Evolutionary conservation across 2,329 filamentous ascomycete genomes (phyloP), one percentile per base, ranked within the genome.

Genomic region (Fusarium sp.): DNA sequence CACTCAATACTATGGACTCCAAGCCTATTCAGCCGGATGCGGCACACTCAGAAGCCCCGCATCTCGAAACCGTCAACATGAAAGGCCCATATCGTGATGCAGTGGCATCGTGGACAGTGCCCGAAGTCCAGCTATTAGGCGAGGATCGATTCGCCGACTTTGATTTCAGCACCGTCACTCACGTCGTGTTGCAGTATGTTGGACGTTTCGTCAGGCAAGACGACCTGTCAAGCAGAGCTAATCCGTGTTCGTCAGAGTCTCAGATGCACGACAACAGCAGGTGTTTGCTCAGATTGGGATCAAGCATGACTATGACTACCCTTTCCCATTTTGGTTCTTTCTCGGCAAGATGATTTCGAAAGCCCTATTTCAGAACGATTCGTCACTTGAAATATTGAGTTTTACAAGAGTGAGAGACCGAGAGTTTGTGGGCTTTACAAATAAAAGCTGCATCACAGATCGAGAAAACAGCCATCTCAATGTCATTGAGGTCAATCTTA

Each of bases 361-460:
- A 15, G 44, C 31, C 4, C 10, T 47, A 5, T 47, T 47, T 38
- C 8, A 38, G 13, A n/a, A 19, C 9, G 32, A 36, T 5, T 47
- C 32, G 2, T 38, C 6, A 6, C 22, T 47, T 8, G 32, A 47
- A 6, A 24, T 47, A 11, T 12, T 47, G 22, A 47, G 38, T 9
- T 47, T 11, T 12, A n/a, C 28, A 2, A 34, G 12, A 11, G 24
- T 47, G 5, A 15, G 19, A 2, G 15, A 47, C 6, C 15, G 12
- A 5, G 44, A 47, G 24, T 47, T 47, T 22, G 44, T 47, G 12
- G 44, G 44, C 19, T 47, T 15, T 10, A 24, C n/a, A n/a, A 45
- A 45, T 31, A 45, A 34, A 15, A 32, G 7, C n/a, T 24, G 31
- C 11, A 19, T 15, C 13, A 22, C 35, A 7, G 15, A 25, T 19